These are phyloP conservation scores for Colletotrichum tropicale DNA, from an alignment of 2,329 filamentous ascomycete species.

Conservation along the genomic window DNA sequence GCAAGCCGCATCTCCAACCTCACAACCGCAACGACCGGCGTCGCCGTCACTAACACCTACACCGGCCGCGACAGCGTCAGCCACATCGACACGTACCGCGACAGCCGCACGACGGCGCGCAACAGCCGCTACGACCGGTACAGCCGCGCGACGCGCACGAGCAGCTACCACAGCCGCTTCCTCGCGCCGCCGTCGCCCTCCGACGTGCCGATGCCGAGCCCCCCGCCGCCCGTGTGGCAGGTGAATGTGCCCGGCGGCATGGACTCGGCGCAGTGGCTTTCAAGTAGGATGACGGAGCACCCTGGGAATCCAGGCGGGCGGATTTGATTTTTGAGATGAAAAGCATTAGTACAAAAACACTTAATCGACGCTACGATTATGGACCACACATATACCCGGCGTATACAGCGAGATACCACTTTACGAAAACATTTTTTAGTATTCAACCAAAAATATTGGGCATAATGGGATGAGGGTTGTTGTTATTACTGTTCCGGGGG, in stretches of 20 bases:
- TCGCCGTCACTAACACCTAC: not conserved
- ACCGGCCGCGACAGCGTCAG: not conserved
- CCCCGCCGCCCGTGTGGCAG: not conserved
- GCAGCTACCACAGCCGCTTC: slow-evolving; percentile 3
- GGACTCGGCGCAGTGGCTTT: slow-evolving; percentile 10
- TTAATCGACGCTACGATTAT: not conserved
- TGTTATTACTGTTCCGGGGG: not conserved
- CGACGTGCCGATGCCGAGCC: not conserved
- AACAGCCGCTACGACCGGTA: not conserved
- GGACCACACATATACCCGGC: not conserved
- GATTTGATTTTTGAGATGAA: not conserved
- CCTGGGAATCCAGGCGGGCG: not conserved
- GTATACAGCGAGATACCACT: not conserved
- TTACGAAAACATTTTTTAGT: not conserved
- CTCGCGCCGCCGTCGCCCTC: not conserved
- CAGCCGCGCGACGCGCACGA: slow-evolving; percentile 1
- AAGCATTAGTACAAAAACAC: not conserved
- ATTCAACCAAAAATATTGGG: not conserved
- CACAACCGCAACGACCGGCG: not conserved
- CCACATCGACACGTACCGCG: not conserved
- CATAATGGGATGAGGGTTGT: not conserved
- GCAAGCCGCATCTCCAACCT: not conserved
- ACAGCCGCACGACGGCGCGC: not conserved
- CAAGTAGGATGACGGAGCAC: slow-evolving; percentile 5
- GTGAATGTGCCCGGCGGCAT: not conserved